phyloP scores from a whole-genome alignment of 495 filamentous ascomycete species.

The Neurospora sp. region DNA sequence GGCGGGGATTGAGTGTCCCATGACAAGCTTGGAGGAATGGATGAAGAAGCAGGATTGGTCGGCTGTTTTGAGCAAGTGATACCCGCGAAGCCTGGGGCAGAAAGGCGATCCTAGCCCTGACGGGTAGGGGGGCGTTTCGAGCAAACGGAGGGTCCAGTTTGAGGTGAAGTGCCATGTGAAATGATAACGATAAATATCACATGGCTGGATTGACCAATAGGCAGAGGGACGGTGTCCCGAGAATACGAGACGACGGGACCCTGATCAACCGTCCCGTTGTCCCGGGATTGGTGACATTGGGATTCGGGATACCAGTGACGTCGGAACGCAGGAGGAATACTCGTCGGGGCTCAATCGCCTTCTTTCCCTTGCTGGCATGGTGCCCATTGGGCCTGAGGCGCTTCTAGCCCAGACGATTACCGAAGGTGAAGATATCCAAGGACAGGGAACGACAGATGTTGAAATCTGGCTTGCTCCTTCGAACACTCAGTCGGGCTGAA shows the following conservation, averaged over 20 bases:
- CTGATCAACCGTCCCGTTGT: not conserved
- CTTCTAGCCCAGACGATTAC: no score
- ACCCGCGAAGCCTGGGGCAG: no score
- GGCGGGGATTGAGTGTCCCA: conserved; percentile 26
- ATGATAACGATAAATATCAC: not conserved
- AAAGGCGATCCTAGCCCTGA: no score
- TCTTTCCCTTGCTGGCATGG: no score
- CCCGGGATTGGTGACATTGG: not conserved
- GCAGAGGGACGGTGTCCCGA: not conserved
- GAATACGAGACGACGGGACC: not conserved
- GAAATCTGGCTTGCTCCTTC: no score
- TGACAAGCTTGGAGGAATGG: conserved; percentile 21
- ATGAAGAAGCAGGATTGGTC: conserved; percentile 18
- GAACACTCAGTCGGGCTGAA: no score
- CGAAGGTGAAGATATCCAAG: no score
- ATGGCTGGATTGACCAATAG: not conserved
- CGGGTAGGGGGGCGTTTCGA: not conserved
- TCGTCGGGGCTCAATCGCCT: no score
- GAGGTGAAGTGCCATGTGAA: not conserved
- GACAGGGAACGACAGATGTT: no score
- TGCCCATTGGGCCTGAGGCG: no score
- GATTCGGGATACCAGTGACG: not conserved
- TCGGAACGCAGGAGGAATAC: no score
- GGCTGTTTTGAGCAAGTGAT: conserved; percentile 6
- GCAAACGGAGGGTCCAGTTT: not conserved